A percentile compares a stretch with the other conserved stretches of the same genome.
Evolutionary conservation across 371 early-diverging fungal genomes (phyloP).

Genomic region (Smittium mucronatum): DNA sequence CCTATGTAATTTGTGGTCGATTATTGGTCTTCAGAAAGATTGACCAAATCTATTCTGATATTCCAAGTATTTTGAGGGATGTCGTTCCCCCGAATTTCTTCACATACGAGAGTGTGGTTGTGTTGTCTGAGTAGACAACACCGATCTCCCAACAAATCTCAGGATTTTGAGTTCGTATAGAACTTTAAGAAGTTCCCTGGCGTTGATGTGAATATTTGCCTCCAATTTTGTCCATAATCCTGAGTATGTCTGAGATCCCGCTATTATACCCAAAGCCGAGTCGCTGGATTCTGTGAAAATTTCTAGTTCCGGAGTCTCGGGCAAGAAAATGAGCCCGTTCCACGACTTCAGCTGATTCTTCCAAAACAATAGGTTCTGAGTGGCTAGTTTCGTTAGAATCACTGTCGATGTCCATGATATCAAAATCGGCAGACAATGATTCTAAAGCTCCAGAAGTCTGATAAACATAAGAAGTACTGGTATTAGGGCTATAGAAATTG

Average conservation of each 20-base stretch:
- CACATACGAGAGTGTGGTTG: background rate
- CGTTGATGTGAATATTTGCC: background rate
- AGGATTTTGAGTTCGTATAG: background rate
- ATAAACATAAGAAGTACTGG: background rate
- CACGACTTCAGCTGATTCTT: no score
- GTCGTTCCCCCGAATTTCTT: background rate
- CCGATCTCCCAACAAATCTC: background rate
- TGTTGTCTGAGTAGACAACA: conserved; percentile 1
- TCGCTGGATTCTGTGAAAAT: no score
- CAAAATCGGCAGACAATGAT: background rate
- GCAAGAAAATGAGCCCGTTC: no score
- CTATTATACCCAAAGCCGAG: no score
- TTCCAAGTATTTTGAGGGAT: background rate
- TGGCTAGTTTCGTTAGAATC: no score
- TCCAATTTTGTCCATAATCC: background rate
- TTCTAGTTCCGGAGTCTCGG: no score
- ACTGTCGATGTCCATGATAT: background rate
- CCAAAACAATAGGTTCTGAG: no score
- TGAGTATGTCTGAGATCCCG: no score
- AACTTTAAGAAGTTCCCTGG: background rate
- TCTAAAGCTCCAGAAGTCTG: background rate
- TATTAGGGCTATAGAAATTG: conserved; percentile 8
- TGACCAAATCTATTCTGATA: background rate
- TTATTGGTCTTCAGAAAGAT: background rate
- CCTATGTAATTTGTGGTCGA: background rate